Evolutionary conservation across 2,329 filamentous ascomycete genomes (phyloP).

Genomic region (Trichoderma sp.): DNA sequence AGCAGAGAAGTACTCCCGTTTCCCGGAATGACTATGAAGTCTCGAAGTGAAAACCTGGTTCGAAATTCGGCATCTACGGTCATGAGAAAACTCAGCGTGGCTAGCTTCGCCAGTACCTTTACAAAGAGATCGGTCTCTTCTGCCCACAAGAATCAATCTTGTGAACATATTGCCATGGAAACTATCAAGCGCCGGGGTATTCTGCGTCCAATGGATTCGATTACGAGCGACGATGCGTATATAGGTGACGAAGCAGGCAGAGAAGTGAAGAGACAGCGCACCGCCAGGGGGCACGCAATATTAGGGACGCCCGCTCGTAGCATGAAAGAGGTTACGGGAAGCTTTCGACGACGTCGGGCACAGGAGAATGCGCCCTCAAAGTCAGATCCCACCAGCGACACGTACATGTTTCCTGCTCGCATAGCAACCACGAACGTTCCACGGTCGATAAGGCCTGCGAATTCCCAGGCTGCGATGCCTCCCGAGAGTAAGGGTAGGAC

Average conservation of each 20-base stretch:
- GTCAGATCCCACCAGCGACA: neutral
- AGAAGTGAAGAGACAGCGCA: conserved; percentile 16
- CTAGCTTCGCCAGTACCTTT: conserved; percentile 74
- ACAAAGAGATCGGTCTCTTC: conserved; percentile 65
- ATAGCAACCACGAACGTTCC: neutral
- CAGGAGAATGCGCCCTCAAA: neutral
- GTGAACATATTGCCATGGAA: conserved; percentile 1
- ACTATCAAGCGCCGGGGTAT: conserved; percentile 11
- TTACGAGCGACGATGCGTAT: neutral
- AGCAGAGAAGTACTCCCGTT: conserved; percentile 77
- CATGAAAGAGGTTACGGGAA: neutral
- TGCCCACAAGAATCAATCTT: conserved; percentile 24
- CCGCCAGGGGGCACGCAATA: neutral
- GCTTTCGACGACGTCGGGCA: neutral
- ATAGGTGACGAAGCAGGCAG: conserved; percentile 3
- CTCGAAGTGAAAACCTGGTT: conserved; percentile 68
- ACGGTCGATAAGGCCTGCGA: neutral
- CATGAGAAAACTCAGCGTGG: conserved; percentile 83
- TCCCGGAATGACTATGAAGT: conserved; percentile 70
- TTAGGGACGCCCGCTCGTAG: neutral
- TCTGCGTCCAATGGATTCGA: neutral
- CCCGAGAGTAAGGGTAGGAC: neutral
- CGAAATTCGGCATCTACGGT: conserved; percentile 78
- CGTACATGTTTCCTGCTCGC: neutral
- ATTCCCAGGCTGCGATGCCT: neutral